These are phyloP conservation scores for Boletus subluridellus DNA, from an alignment of 1,284 basidiomycete genomes.

Conservation along the genomic window DNA sequence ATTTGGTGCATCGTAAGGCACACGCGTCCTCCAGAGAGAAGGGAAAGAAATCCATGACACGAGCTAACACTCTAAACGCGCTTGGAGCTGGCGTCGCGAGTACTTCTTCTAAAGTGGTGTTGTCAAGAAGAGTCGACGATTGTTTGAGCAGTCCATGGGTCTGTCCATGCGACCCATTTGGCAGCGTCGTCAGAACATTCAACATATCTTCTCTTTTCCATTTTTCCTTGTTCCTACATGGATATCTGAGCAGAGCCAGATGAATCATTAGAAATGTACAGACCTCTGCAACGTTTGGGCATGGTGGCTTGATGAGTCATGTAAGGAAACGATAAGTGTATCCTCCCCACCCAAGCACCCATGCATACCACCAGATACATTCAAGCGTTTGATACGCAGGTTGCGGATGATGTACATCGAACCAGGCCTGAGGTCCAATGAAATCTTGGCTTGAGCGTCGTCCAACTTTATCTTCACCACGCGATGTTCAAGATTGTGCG, in stretches of 20 bases:
- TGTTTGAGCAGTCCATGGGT: not conserved
- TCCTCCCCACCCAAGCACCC: constrained; percentile 58
- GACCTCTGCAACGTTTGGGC: constrained; percentile 30
- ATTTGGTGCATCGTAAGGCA: constrained; percentile 49
- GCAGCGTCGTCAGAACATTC: not conserved
- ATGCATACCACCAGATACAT: constrained; percentile 31
- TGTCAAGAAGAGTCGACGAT: not conserved
- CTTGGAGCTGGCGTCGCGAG: constrained; percentile 33
- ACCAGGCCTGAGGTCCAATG: constrained; percentile 41
- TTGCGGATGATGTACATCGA: constrained; percentile 49
- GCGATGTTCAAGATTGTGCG: constrained; percentile 42
- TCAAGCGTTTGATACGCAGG: constrained; percentile 42
- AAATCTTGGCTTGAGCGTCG: constrained; percentile 46
- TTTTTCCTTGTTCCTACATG: constrained; percentile 30
- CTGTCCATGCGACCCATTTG: not conserved
- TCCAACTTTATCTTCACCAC: constrained; percentile 53
- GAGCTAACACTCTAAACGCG: constrained; percentile 47
- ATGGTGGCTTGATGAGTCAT: constrained; percentile 36
- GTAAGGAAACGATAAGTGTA: constrained; percentile 46
- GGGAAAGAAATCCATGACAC: constrained; percentile 56
- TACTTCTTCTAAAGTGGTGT: constrained; percentile 41
- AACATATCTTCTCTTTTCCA: constrained; percentile 27
- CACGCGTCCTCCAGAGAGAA: constrained; percentile 46
- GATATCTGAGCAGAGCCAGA: constrained; percentile 3
- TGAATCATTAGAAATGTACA: not conserved